Percentiles rank a stretch among this genome's conserved stretches.
These are phyloP conservation scores for Globisporangium canariense DNA, from an alignment of 352 stramenopile species.

Conservation along the genomic window DNA sequence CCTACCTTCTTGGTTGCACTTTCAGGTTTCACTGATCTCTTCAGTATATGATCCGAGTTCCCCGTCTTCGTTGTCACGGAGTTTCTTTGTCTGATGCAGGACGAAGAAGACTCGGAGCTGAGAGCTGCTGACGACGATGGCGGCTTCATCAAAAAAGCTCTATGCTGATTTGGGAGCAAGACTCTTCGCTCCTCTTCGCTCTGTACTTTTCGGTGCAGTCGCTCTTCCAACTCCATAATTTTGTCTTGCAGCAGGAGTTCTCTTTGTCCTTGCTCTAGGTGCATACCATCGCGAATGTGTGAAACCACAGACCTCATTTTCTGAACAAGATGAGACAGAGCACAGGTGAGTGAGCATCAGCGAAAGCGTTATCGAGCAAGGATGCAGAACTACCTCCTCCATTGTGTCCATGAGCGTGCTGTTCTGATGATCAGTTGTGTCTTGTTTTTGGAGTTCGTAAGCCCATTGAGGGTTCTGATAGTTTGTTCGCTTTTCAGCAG, in stretches of 20 bases:
- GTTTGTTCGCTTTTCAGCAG: background rate
- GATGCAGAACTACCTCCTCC: constrained; percentile 1
- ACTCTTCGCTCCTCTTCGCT: constrained; percentile 15
- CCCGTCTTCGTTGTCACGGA: background rate
- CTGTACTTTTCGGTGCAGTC: constrained; percentile 11
- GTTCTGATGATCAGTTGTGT: background rate
- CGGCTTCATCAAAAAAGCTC: background rate
- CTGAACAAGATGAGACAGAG: constrained; percentile 2
- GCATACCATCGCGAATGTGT: background rate
- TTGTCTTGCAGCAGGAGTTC: constrained; percentile 12
- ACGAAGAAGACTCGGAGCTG: constrained; percentile 11
- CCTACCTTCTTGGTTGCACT: constrained; percentile 9
- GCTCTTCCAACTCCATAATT: constrained; percentile 13
- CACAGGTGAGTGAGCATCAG: background rate
- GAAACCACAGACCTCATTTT: constrained; percentile 1
- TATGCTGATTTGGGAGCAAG: constrained; percentile 8
- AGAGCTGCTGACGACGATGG: constrained; percentile 1
- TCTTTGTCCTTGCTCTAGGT: constrained; percentile 10
- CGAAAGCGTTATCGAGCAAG: background rate
- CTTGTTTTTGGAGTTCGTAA: background rate
- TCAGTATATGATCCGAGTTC: background rate
- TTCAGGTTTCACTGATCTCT: background rate
- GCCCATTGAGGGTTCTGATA: background rate
- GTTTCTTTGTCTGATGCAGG: background rate
- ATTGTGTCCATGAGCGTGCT: background rate